These are phyloP conservation scores for Hypoxylon sp. DNA, from an alignment of 2,329 filamentous ascomycete species.

Conservation along the genomic window DNA sequence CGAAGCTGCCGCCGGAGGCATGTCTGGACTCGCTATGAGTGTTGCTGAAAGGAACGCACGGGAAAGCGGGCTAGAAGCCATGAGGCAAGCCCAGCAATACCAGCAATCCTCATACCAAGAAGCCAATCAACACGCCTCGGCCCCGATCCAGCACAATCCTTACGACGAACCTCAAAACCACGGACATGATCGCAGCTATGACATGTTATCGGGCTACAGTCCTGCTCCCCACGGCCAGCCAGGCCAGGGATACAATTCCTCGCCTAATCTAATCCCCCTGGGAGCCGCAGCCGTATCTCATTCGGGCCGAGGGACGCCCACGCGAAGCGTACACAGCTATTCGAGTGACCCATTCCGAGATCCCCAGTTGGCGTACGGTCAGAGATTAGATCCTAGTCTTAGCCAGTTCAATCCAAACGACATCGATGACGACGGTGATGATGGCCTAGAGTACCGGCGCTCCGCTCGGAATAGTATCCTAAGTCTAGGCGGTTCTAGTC, in stretches of 20 bases:
- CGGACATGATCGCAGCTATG: slow-evolving; percentile 48
- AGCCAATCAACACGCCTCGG: slow-evolving; percentile 40
- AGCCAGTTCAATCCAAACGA: slow-evolving; percentile 81
- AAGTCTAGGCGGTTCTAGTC: slow-evolving; percentile 67
- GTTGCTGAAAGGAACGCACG: slow-evolving; percentile 76
- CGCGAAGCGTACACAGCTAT: slow-evolving; percentile 68
- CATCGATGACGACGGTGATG: slow-evolving; percentile 90
- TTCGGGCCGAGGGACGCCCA: slow-evolving; percentile 60
- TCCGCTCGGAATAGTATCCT: slow-evolving; percentile 72
- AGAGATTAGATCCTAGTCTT: slow-evolving; percentile 65
- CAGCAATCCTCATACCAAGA: slow-evolving; percentile 45
- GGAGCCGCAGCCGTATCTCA: slow-evolving; percentile 54
- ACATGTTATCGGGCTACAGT: slow-evolving; percentile 40
- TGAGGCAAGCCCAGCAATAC: slow-evolving; percentile 59
- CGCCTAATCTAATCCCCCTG: slow-evolving; percentile 61
- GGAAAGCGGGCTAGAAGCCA: slow-evolving; percentile 75
- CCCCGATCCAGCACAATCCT: slow-evolving; percentile 36
- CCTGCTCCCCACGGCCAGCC: slow-evolving; percentile 39
- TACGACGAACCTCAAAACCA: slow-evolving; percentile 46
- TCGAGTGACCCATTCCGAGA: slow-evolving; percentile 78
- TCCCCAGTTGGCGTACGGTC: slow-evolving; percentile 61
- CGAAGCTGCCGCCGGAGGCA: slow-evolving; percentile 73
- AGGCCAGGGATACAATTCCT: slow-evolving; percentile 58
- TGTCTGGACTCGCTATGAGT: slow-evolving; percentile 76
- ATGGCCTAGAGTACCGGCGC: slow-evolving; percentile 75